Evolutionary conservation across 2,329 filamentous ascomycete genomes (phyloP).

Genomic region (Cladobotryum protrusum): DNA sequence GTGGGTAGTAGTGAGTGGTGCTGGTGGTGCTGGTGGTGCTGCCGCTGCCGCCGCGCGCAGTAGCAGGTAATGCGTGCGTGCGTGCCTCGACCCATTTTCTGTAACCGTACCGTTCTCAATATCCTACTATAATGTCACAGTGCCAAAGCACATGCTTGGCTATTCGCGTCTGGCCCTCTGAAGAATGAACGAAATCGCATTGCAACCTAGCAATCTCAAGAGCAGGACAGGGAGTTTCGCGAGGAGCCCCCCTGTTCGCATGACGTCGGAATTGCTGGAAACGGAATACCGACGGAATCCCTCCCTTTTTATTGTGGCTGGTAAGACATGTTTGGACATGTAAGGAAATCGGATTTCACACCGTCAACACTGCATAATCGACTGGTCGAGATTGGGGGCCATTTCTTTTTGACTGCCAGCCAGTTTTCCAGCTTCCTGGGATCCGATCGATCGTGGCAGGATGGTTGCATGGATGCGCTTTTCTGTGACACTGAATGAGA

Average conservation of each 20-base stretch:
- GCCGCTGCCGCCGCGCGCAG: too few species aligned
- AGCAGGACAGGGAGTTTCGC: background rate
- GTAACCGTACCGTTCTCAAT: too few species aligned
- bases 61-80: too few species aligned
- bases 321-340: background rate
- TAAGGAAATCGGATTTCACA: background rate
- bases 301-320: background rate
- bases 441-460: conserved; percentile 11
- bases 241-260: conserved; percentile 8
- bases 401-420: background rate
- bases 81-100: too few species aligned
- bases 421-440: conserved; percentile 9
- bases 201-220: too few species aligned
- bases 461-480: conserved; percentile 7
- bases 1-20: too few species aligned
- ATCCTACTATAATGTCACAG: too few species aligned
- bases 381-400: background rate
- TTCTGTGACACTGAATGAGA: conserved; percentile 5
- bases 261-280: conserved; percentile 15
- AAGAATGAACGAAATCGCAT: too few species aligned
- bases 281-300: conserved; percentile 14
- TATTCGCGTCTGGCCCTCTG: too few species aligned
- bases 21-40: too few species aligned
- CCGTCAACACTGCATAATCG: background rate
- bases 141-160: too few species aligned